These are phyloP conservation scores for Diplodia mutila DNA, from an alignment of 2,329 filamentous ascomycete species.

Conservation along the genomic window DNA sequence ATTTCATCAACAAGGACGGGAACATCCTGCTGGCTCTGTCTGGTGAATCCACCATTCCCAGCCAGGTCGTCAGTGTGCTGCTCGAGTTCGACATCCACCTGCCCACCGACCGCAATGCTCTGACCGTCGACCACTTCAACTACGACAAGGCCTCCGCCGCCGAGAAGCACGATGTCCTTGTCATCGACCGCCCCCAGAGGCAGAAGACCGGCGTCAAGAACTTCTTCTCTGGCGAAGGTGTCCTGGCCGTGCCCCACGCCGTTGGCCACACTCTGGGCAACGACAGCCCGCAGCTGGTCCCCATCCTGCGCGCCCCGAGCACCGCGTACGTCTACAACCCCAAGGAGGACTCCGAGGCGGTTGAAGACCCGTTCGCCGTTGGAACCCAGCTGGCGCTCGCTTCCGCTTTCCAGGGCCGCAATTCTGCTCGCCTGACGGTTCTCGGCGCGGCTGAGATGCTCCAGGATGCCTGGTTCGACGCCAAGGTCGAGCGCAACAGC, in stretches of 20 bases:
- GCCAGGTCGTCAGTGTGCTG: slow-evolving; percentile 75
- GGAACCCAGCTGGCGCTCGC: slow-evolving; percentile 83
- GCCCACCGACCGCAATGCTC: slow-evolving; percentile 80
- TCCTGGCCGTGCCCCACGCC: slow-evolving; percentile 80
- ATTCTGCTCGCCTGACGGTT: slow-evolving; percentile 86
- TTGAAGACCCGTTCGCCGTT: slow-evolving; percentile 83
- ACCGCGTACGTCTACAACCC: slow-evolving; percentile 94
- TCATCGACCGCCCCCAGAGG: slow-evolving; percentile 70
- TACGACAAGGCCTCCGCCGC: slow-evolving; percentile 77
- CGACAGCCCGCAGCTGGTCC: slow-evolving; percentile 73
- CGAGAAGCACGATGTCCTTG: slow-evolving; percentile 86
- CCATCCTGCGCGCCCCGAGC: slow-evolving; percentile 77
- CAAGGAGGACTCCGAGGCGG: slow-evolving; percentile 73
- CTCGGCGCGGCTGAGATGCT: slow-evolving; percentile 86
- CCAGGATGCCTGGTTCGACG: slow-evolving; percentile 85
- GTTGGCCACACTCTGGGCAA: slow-evolving; percentile 82
- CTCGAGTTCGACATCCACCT: slow-evolving; percentile 86
- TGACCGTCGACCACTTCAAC: slow-evolving; percentile 95
- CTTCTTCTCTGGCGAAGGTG: slow-evolving; percentile 71
- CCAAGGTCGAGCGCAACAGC: slow-evolving; percentile 66
- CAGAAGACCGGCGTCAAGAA: slow-evolving; percentile 72
- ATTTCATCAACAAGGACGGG: slow-evolving; percentile 89
- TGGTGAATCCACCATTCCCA: slow-evolving; percentile 69
- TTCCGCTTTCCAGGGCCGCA: slow-evolving; percentile 87
- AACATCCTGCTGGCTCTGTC: slow-evolving; percentile 89